These are phyloP conservation scores for Pilasporangium apinafurcum DNA, from an alignment of 352 stramenopile genomes.

Conservation along the genomic window DNA sequence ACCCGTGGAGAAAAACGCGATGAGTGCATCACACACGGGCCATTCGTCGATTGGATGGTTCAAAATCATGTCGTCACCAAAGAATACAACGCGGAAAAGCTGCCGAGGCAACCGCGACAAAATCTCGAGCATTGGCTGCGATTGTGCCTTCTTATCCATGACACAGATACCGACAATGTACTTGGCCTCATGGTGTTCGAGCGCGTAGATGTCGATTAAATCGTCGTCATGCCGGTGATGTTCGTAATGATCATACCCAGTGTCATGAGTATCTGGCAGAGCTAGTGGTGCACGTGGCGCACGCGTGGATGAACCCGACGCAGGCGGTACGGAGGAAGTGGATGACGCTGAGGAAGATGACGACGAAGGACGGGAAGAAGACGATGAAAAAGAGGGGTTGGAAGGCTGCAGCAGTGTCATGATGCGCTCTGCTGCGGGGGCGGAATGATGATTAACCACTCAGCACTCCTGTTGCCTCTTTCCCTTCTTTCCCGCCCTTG, in stretches of 20 bases:
- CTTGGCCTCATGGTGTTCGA: conserved; percentile 1
- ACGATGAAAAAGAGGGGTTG: conserved; percentile 10
- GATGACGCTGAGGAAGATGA: conserved; percentile 25
- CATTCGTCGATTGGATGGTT: conserved; percentile 90
- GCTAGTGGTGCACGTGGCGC: neutral
- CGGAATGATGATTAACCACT: no score
- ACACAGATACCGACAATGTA: conserved; percentile 95
- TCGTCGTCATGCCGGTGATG: neutral
- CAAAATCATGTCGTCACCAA: conserved; percentile 96
- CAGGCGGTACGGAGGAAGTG: conserved; percentile 27
- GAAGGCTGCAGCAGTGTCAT: neutral
- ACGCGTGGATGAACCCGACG: neutral
- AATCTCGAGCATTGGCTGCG: conserved; percentile 96
- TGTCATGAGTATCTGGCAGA: conserved; percentile 4
- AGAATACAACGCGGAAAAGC: conserved; percentile 96
- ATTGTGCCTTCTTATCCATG: conserved; percentile 97
- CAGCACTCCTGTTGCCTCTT: no score
- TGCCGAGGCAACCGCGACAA: conserved; percentile 81
- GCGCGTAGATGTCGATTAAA: neutral
- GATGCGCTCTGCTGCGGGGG: no score
- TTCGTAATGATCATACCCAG: conserved; percentile 1
- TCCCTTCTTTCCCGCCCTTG: no score
- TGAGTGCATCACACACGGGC: conserved; percentile 95
- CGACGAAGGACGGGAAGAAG: conserved; percentile 11
- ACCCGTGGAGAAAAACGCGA: conserved; percentile 97